These are phyloP conservation scores for Lactifluus piperatus DNA, from an alignment of 768 basidiomycete genomes.

Conservation along the genomic window DNA sequence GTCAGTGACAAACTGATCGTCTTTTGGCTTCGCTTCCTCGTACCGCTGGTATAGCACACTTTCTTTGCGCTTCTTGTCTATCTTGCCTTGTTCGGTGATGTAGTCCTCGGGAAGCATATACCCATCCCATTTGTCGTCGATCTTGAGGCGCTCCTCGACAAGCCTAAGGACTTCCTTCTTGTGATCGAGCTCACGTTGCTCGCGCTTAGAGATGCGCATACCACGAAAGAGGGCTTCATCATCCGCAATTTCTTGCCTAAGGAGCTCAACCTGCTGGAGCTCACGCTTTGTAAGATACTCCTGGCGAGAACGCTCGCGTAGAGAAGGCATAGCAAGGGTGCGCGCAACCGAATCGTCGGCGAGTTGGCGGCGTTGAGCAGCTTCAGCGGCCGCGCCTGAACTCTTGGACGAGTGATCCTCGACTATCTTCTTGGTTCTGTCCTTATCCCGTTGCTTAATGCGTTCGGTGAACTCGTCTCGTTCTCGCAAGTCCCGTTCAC, in stretches of 20 bases:
- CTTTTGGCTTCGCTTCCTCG: constrained; percentile 85
- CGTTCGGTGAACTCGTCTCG: constrained; percentile 92
- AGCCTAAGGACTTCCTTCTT: constrained; percentile 90
- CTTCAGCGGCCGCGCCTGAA: constrained; percentile 70
- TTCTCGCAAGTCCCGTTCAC: constrained; percentile 71
- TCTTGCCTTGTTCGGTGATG: constrained; percentile 95
- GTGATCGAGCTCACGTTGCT: constrained; percentile 69
- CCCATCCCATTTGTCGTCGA: constrained; percentile 93
- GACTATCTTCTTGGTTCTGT: constrained; percentile 82
- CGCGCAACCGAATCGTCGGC: constrained; percentile 52
- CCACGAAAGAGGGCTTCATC: constrained; percentile 86
- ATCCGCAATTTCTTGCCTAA: constrained; percentile 89
- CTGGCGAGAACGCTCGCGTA: constrained; percentile 85
- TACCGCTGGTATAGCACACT: constrained; percentile 90
- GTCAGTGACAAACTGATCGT: constrained; percentile 93
- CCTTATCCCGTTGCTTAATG: constrained; percentile 71
- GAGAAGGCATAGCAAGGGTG: constrained; percentile 49
- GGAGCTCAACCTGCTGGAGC: constrained; percentile 87
- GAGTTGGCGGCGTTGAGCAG: constrained; percentile 67
- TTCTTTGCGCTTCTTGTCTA: constrained; percentile 94
- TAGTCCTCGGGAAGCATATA: constrained; percentile 98
- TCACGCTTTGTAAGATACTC: constrained; percentile 97
- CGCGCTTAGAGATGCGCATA: constrained; percentile 83
- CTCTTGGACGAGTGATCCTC: constrained; percentile 83
- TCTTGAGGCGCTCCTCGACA: constrained; percentile 89